Base-by-base conservation (phyloP, 108 stramenopile genomes). In the Cyclotella sp. region DNA sequence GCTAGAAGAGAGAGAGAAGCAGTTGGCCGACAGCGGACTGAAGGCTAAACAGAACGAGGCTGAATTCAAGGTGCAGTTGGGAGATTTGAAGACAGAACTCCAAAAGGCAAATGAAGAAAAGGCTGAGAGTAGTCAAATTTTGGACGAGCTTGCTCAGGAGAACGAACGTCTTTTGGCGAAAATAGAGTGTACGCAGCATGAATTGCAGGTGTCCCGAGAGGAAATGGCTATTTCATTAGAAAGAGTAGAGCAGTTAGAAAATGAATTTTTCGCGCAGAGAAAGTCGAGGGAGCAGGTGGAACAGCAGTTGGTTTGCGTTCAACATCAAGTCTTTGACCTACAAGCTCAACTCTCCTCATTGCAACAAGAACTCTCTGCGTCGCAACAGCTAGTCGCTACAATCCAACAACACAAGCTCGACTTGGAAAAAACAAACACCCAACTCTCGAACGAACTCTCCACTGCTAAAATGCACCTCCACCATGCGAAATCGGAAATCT, bases 131-230 rank as follows among this genome's bases (percentile, higher is more conserved):
- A 67, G 63, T 55, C 22, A 19, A 52, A 43, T 55, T 49, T 26
- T 70, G n/a, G 63, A 73, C 24, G 78, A 84, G 9, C 44, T 84
- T 51, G 71, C 60, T 7, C 66, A 34, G 15, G 75, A 71, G 72
- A 77, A 73, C 53, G 78, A 79, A 28, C 46, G 79, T 22, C 46
- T 63, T n/a, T 18, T 59, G 14, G 28, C 65, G 14, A 60, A 64
- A 66, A 43, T 71, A 60, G 78, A 69, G 18, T 30, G 26, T 10
- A 67, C 39, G 26, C 49, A 79, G 42, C 15, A 26, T 39, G 73
- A 79, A 22, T 39, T 75, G 30, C 0, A 44, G 34, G 3, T 9
- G 1, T 47, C 52, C 15, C 27, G 15, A 28, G 34, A 39, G 12
- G 60, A 61, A 10, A 30, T 39, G 12, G 60, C 60, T 1, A 21